Percentiles rank a stretch among this genome's conserved stretches.
Conservation (phyloP, 345 rosid species). For the Aurinia saxatilis region DNA sequence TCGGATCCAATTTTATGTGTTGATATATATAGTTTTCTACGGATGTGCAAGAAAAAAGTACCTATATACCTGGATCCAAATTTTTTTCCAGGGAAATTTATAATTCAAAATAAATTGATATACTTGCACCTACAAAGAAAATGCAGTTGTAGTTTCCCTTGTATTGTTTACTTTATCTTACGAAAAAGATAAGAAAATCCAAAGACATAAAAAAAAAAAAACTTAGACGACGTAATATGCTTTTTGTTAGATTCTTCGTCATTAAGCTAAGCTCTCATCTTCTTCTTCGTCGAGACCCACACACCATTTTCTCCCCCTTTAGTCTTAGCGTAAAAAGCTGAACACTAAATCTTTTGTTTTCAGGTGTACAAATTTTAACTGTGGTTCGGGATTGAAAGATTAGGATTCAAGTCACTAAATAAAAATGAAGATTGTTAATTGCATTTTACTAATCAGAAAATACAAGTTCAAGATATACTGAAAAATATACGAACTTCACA, state of each 20-base stretch:
- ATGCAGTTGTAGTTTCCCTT: conserved; percentile 27
- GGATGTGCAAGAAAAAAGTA: too few species aligned
- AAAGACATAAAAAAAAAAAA: conserved; percentile 2
- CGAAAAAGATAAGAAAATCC: conserved; percentile 13
- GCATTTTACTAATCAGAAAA: not conserved
- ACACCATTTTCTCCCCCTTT: conserved; percentile 5
- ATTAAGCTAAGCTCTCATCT: conserved; percentile 64
- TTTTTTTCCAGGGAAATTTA: not conserved
- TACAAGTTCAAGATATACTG: not conserved
- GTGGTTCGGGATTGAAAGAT: too few species aligned
- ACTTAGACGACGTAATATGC: not conserved
- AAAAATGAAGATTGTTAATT: too few species aligned
- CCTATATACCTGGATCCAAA: not conserved
- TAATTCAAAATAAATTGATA: not conserved
- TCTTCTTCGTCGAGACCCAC: conserved; percentile 17
- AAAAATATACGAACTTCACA: too few species aligned
- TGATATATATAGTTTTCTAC: too few species aligned
- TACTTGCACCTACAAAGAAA: not conserved
- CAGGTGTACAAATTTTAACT: not conserved
- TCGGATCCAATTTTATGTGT: too few species aligned
- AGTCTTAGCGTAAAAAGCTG: not conserved
- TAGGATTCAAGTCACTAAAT: too few species aligned
- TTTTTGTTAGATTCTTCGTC: conserved; percentile 58
- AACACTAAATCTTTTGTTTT: not conserved
- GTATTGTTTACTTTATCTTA: conserved; percentile 23